Conservation (phyloP, 805 yeast species). For the Saccharomycopsis malanga region DNA sequence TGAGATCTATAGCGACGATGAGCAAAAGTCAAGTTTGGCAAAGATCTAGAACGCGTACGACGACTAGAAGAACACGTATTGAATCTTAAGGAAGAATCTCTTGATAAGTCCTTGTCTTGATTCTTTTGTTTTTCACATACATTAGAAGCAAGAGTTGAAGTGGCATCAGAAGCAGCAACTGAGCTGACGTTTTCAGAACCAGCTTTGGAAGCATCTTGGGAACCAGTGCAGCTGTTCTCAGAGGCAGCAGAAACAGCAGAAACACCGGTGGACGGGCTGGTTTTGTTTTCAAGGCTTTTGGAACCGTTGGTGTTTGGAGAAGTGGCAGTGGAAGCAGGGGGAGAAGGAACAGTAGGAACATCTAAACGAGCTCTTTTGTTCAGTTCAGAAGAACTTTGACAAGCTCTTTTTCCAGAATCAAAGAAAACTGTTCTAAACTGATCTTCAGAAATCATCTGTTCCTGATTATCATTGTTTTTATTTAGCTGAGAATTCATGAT, state of each 20-base stretch:
- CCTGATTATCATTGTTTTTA: conserved; percentile 32
- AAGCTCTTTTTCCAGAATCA: background rate
- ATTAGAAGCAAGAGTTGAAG: conserved; percentile 16
- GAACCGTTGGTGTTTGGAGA: conserved; percentile 6
- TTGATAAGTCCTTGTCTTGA: background rate
- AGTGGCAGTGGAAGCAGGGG: conserved; percentile 27
- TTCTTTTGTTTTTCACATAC: background rate
- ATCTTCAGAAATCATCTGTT: conserved; percentile 31
- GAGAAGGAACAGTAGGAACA: conserved; percentile 21
- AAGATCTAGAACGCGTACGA: conserved; percentile 13
- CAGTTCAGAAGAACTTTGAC: conserved; percentile 21
- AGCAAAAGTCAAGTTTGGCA: conserved; percentile 16
- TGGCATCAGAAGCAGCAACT: conserved; percentile 26
- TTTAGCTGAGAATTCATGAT: conserved; percentile 35
- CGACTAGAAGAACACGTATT: background rate
- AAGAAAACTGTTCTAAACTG: conserved; percentile 26
- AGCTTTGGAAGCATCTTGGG: background rate
- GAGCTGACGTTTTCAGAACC: background rate
- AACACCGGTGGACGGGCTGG: conserved; percentile 22
- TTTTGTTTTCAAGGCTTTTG: background rate
- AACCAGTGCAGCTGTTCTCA: background rate
- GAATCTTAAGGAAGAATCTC: background rate
- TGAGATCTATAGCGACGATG: conserved; percentile 20
- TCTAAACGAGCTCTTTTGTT: conserved; percentile 31
- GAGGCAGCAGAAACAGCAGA: conserved; percentile 18